Evolutionary conservation across 345 rosid species (phyloP).

Genomic region (Aquilaria malaccensis): DNA sequence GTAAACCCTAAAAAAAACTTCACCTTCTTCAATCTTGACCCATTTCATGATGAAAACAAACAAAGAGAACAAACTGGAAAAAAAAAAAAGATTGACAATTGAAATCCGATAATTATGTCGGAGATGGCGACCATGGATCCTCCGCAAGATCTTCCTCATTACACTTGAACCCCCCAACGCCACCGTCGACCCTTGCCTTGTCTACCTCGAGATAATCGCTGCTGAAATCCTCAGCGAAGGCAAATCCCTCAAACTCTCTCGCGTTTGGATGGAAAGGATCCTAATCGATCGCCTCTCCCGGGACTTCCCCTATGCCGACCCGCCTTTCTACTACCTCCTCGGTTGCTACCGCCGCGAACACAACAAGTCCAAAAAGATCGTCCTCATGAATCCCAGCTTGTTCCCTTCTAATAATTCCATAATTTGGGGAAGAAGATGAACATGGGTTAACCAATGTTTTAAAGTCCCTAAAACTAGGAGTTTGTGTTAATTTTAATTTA

Average conservation of each 20-base stretch:
- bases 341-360: constrained; percentile 72
- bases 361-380: constrained; percentile 77
- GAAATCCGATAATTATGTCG: constrained; percentile 36
- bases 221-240: constrained; percentile 98
- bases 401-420: constrained; percentile 25
- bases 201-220: constrained; percentile 72
- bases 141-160: constrained; percentile 65
- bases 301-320: constrained; percentile 44
- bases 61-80: background rate
- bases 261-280: constrained; percentile 72
- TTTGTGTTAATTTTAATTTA: too few species aligned
- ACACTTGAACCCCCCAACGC: constrained; percentile 37
- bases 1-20: background rate
- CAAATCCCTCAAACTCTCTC: constrained; percentile 48
- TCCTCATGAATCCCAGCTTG: constrained; percentile 62
- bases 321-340: constrained; percentile 59
- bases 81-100: background rate
- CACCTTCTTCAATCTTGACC: background rate
- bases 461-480: too few species aligned
- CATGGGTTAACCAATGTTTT: too few species aligned
- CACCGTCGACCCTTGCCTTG: constrained; percentile 37
- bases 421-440: too few species aligned
- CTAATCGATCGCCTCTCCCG: constrained; percentile 83
- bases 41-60: background rate
- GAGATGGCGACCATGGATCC: constrained; percentile 80